phyloP scores from a whole-genome alignment of 371 early-diverging fungal species.

The Choanephora cucurbitarum region DNA sequence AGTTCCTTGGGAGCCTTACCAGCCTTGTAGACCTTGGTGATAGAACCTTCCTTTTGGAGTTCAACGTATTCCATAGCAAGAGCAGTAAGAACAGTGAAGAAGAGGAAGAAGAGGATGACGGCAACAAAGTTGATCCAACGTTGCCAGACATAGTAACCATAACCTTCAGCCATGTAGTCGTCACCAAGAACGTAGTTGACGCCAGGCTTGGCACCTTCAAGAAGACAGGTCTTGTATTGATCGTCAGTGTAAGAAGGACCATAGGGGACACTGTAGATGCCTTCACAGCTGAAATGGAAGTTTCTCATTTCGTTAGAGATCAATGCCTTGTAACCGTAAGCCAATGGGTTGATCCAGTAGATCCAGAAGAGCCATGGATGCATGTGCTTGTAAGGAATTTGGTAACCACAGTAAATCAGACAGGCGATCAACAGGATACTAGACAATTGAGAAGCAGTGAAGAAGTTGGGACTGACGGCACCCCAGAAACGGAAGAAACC shows the following conservation, averaged over 20 bases:
- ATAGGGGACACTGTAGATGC: constrained; percentile 44
- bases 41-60: constrained; percentile 53
- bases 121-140: constrained; percentile 65
- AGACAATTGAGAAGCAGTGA: constrained; percentile 57
- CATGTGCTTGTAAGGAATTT: constrained; percentile 63
- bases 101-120: constrained; percentile 55
- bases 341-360: constrained; percentile 71
- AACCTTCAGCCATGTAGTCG: constrained; percentile 49
- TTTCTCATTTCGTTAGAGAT: constrained; percentile 67
- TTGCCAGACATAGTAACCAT: constrained; percentile 41
- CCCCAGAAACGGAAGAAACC: constrained; percentile 67
- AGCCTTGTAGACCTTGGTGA: constrained; percentile 60
- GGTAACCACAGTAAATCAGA: constrained; percentile 68
- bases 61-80: constrained; percentile 57
- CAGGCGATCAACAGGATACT: constrained; percentile 57
- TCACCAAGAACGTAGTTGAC: constrained; percentile 45
- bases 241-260: constrained; percentile 45
- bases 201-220: constrained; percentile 56
- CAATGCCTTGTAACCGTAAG: constrained; percentile 68
- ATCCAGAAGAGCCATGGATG: constrained; percentile 76
- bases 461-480: constrained; percentile 57
- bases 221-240: constrained; percentile 56
- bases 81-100: constrained; percentile 55
- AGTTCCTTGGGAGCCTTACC: constrained; percentile 34
- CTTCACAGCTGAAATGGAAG: constrained; percentile 38